Evolutionary conservation across 192 early-diverging fungal genomes (phyloP).

Genomic region (Coemansia sp.): DNA sequence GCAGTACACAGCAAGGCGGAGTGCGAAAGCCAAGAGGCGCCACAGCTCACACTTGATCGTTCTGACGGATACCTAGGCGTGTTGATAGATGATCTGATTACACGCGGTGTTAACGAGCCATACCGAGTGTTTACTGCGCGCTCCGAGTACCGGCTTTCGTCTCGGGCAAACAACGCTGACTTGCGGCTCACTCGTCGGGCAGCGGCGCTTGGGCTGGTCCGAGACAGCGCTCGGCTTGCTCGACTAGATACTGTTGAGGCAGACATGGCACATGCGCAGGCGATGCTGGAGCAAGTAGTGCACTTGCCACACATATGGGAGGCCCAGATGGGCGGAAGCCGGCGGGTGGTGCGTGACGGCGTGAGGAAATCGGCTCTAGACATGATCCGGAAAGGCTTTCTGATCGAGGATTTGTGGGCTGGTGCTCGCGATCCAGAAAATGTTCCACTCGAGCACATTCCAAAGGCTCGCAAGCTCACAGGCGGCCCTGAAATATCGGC

Average conservation of each 20-base stretch:
- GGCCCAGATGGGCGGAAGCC: conserved; percentile 28
- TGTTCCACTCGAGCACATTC: conserved; percentile 3
- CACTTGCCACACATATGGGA: conserved; percentile 59
- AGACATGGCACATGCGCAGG: conserved; percentile 53
- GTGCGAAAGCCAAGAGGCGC: background rate
- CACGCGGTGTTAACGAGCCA: conserved; percentile 77
- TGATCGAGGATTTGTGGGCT: conserved; percentile 42
- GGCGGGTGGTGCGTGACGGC: conserved; percentile 41
- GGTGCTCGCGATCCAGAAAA: conserved; percentile 41
- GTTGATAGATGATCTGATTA: conserved; percentile 77
- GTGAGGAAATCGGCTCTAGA: conserved; percentile 44
- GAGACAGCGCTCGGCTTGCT: conserved; percentile 49
- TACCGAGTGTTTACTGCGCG: conserved; percentile 82
- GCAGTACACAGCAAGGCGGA: conserved; percentile 28
- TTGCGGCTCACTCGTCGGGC: conserved; percentile 68
- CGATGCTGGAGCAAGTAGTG: conserved; percentile 50
- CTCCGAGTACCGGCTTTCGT: conserved; percentile 73
- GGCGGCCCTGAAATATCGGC: conserved; percentile 20
- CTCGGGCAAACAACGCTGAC: conserved; percentile 80
- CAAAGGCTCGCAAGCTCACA: background rate
- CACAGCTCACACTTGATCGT: conserved; percentile 65
- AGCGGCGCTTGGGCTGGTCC: conserved; percentile 54
- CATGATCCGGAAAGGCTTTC: conserved; percentile 52
- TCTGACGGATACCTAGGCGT: conserved; percentile 82
- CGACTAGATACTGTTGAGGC: conserved; percentile 43